Evolutionary conservation across 768 basidiomycete genomes (phyloP), one percentile per base, ranked within the genome.

Genomic region (Candolleomyces eurysporus): DNA sequence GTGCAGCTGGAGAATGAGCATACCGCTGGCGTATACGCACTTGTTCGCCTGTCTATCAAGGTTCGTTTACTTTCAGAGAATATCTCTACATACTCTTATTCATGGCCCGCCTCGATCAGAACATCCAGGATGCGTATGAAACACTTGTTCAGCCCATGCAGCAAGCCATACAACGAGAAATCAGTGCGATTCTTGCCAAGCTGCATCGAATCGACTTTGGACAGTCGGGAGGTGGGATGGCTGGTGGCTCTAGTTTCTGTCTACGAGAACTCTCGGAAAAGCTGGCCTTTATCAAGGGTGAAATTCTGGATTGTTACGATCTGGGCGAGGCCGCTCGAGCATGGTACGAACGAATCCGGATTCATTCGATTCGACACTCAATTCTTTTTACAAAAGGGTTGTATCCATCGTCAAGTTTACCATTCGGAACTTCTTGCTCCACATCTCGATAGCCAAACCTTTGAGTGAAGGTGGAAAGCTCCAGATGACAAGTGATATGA

Each of bases 401-500:
- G 74, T 79, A 14, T 79, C 80, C 6, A 85, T 97, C 40, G 90
- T 89, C 57, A 86, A 88, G 65, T 90, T 90, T 71, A 85, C 90
- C 40, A 89, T 98, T 51, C 84, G 84, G 64, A 90, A 86, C 3
- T 99, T 98, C 73, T 86, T 99, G 10, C 74, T 98, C 42, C 96
- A 99, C 68, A 89, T 91, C n/a, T 96, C 94, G 26, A 94, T 98
- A 60, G 92, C 89, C 9, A 87, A 88, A 66, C 96, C 96, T 0
- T 80, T 98, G 5, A 90, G 94, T 5, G 97, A 99, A 77, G 84
- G 84, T 61, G 95, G 96, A 14, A 98, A 97, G 71, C 83, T 99
- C 26, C 95, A 96, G 75, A 80, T 98, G 64, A 93, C 94, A 60
- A 91, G 88, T 51, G 96, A 99, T 72, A 96, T 98, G 94, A 91